Conservation (phyloP, 176 grass and related monocot genomes). For the Carex myosuroides region DNA sequence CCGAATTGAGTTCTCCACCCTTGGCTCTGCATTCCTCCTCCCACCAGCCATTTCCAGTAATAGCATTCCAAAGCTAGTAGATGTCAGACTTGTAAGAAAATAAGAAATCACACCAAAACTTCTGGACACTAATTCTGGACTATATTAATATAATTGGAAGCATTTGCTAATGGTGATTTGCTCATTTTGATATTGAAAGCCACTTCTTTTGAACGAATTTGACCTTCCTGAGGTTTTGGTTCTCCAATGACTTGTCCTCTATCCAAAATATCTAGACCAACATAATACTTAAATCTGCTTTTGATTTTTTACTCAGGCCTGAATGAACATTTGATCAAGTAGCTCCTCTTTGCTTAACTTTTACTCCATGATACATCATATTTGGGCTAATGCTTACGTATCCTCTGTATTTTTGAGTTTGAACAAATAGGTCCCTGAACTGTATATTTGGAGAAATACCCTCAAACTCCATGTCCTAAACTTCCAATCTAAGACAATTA, state of each 20-base stretch:
- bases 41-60: conserved; percentile 37
- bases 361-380: no score
- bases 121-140: conserved; percentile 34
- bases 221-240: neutral
- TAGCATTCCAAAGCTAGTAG: conserved; percentile 52
- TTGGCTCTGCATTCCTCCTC: conserved; percentile 13
- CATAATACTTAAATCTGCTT: neutral
- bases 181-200: neutral
- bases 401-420: no score
- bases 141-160: conserved; percentile 19
- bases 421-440: no score
- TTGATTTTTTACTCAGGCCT: neutral
- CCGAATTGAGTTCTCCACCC: neutral
- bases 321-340: neutral
- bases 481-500: no score
- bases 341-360: no score
- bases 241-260: neutral
- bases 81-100: conserved; percentile 41
- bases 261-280: neutral
- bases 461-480: no score
- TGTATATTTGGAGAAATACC: no score
- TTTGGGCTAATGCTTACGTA: no score
- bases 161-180: no score
- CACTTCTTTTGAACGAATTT: neutral
- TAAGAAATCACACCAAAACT: conserved; percentile 33